phyloP scores from a whole-genome alignment of 2,329 filamentous ascomycete genomes.

The Epichloe hybrida region DNA sequence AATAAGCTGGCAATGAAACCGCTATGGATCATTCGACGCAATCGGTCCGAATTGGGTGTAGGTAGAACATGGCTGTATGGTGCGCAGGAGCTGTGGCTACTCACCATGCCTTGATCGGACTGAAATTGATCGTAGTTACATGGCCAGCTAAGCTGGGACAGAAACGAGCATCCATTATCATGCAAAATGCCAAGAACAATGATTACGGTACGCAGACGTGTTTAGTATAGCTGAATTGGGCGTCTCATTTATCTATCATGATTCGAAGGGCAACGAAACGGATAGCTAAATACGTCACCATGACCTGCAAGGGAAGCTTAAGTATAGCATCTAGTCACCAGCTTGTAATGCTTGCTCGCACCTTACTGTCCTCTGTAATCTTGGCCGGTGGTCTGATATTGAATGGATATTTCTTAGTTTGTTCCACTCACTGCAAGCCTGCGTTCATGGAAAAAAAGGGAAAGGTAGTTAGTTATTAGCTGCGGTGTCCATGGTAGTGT shows the following conservation, averaged over 20 bases:
- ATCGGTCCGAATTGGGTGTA: too few relatives aligned
- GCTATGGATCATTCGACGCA: too few relatives aligned
- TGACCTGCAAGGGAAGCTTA: not conserved
- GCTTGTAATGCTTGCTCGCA: not conserved
- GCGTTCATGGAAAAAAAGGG: not conserved
- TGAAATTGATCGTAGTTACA: too few relatives aligned
- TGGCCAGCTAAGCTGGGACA: too few relatives aligned
- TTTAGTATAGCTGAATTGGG: not conserved
- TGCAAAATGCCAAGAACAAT: too few relatives aligned
- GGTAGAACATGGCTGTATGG: too few relatives aligned
- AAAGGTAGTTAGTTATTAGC: slow-evolving; percentile 9
- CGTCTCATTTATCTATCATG: not conserved
- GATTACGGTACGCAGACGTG: not conserved
- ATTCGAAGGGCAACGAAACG: not conserved
- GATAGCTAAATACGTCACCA: not conserved
- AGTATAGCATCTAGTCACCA: not conserved
- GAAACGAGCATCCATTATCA: too few relatives aligned
- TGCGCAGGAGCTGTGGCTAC: too few relatives aligned
- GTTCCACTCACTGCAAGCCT: slow-evolving; percentile 51
- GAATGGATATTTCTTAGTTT: slow-evolving; percentile 27
- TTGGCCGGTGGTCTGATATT: not conserved
- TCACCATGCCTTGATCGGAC: too few relatives aligned
- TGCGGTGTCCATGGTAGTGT: not conserved
- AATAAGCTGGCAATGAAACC: too few relatives aligned
- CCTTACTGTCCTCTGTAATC: not conserved